Percentiles rank a stretch among this genome's conserved stretches.
Conservation (phyloP, 148 eudicot genomes). For the Beta vulgaris region DNA sequence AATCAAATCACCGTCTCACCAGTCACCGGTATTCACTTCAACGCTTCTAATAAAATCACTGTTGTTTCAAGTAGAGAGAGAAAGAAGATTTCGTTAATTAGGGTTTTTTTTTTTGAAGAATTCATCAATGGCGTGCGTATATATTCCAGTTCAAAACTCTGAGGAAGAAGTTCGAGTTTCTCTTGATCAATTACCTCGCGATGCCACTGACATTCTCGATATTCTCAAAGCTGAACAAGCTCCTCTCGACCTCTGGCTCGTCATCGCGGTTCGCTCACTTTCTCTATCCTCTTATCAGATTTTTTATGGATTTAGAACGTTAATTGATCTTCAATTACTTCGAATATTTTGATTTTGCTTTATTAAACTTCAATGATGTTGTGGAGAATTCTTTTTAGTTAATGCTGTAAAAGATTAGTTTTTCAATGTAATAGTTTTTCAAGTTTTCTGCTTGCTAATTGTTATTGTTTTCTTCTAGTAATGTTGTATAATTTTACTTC, state of each 20-base stretch:
- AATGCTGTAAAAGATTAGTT: no score
- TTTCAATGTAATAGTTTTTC: no score
- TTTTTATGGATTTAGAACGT: not conserved
- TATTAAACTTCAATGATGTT: no score
- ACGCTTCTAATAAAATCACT: no score
- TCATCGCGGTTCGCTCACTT: slow-evolving; percentile 58
- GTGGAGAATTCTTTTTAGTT: no score
- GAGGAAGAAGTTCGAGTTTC: slow-evolving; percentile 86
- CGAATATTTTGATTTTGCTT: not conserved
- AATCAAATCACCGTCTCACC: no score
- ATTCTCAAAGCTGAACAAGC: slow-evolving; percentile 99
- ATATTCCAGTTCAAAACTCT: slow-evolving; percentile 86
- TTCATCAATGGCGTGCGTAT: slow-evolving; percentile 63
- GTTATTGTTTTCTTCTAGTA: not conserved
- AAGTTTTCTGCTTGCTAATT: not conserved
- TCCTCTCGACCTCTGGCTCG: slow-evolving; percentile 90
- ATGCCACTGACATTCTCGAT: slow-evolving; percentile 93
- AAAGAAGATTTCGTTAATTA: slow-evolving; percentile 1
- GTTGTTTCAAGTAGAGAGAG: no score
- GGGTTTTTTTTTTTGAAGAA: slow-evolving; percentile 22
- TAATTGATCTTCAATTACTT: not conserved
- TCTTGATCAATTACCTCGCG: slow-evolving; percentile 82
- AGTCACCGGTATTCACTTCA: no score
- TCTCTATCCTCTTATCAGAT: not conserved
- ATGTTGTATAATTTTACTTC: not conserved